Conservation (phyloP, 1,139 yeast genomes). For the Pichia sp. region DNA sequence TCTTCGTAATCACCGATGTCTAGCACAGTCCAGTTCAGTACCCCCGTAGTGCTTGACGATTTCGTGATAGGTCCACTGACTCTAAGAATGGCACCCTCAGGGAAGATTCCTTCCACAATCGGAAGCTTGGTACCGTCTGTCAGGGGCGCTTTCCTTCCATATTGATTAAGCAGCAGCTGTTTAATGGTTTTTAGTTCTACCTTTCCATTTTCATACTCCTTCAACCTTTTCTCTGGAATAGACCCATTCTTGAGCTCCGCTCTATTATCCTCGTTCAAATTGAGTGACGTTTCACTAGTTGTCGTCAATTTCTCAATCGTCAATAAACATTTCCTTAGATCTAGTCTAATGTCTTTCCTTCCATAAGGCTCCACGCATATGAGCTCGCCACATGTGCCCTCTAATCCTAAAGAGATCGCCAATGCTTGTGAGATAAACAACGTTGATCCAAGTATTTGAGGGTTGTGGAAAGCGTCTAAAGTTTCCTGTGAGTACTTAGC, state of each 20-base stretch:
- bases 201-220: conserved; percentile 21
- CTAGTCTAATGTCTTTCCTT: conserved; percentile 8
- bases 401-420: conserved; percentile 52
- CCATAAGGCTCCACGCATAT: conserved; percentile 41
- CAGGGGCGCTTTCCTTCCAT: conserved; percentile 26
- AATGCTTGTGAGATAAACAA: conserved; percentile 28
- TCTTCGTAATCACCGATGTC: not conserved
- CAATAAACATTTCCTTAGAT: conserved; percentile 6
- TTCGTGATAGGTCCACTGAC: not conserved
- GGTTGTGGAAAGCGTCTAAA: too few species aligned
- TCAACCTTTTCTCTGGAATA: conserved; percentile 22
- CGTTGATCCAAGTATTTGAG: too few species aligned
- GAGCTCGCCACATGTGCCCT: conserved; percentile 45
- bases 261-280: conserved; percentile 1
- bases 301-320: conserved; percentile 50
- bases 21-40: not conserved
- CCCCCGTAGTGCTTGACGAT: not conserved
- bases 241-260: conserved; percentile 17
- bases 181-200: conserved; percentile 8
- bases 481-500: too few species aligned
- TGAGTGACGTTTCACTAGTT: conserved; percentile 13
- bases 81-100: conserved; percentile 48
- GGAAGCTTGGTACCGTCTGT: conserved; percentile 49
- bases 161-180: conserved; percentile 4
- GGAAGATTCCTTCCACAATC: conserved; percentile 33